Evolutionary conservation across 2,329 filamentous ascomycete genomes (phyloP).

Genomic region (Leptographium galeiforme): DNA sequence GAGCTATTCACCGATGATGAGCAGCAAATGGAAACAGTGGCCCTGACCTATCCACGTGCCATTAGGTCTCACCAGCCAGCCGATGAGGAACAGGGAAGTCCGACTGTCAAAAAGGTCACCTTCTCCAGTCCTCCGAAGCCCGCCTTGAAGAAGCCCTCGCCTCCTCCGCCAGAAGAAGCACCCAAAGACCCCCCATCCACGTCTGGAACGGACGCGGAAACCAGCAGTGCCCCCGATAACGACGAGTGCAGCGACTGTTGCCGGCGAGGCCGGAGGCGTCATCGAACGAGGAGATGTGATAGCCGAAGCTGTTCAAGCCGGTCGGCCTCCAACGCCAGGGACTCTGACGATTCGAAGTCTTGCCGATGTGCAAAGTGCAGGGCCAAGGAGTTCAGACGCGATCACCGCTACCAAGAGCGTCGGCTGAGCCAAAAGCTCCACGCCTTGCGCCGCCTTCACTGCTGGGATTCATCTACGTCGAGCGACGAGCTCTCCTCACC

Average conservation of each 20-base stretch:
- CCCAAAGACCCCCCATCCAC: not conserved
- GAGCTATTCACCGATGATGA: constrained; percentile 38
- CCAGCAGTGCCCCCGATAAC: not conserved
- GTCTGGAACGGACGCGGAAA: not conserved
- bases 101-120: constrained; percentile 27
- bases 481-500: not conserved
- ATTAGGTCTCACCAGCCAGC: constrained; percentile 6
- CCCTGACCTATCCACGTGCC: constrained; percentile 33
- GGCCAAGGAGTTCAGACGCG: constrained; percentile 1
- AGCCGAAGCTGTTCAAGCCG: not conserved
- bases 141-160: constrained; percentile 21
- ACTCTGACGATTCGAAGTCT: not conserved
- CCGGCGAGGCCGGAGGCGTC: not conserved
- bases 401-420: not conserved
- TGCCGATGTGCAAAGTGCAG: constrained; percentile 9
- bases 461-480: not conserved
- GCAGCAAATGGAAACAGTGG: constrained; percentile 32
- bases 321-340: not conserved
- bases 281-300: not conserved
- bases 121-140: constrained; percentile 25
- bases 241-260: not conserved
- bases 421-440: not conserved
- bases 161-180: constrained; percentile 6
- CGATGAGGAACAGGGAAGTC: not conserved
- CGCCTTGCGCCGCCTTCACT: not conserved